Evolutionary conservation across 345 rosid species (phyloP), one percentile per base, ranked within the genome.

Genomic region (Gossypium bickii): DNA sequence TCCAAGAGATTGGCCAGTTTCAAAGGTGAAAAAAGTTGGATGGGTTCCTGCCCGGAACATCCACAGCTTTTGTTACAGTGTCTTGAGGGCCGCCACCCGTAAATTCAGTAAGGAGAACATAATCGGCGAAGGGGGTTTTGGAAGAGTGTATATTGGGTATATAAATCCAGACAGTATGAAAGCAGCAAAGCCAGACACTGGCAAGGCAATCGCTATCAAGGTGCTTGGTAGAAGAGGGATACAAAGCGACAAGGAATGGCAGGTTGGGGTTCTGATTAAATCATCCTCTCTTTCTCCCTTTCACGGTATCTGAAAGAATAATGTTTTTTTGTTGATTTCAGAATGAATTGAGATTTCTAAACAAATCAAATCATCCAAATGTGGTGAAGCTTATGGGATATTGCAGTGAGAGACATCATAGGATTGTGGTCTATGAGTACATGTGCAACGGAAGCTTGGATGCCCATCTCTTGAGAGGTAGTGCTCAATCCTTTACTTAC

Each of bases 111-210:
- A 71, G 4, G 70, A 82, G 7, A 73, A 76, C 71, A 59, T 82
- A 9, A 66, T 88, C 0, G 91, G 89, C 0, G 82, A 83, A 78
- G 91, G 91, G 4, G 88, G 91, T 29, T 88, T 84, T n/a, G 87
- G 91, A 8, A 70, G 63, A 72, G 85, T 85, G 15, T 86, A 79
- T 72, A 75, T 79, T 64, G 89, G 87, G 1, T 85, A 85, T 77
- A 76, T 85, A 52, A 77, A 81, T 76, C 72, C 47, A 29, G n/a
- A 78, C 18, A 76, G 73, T 2, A 65, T 79, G 72, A 70, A 18
- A 2, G 64, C 80, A 0, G 79, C 81, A 67, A 80, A 60, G 68
- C 68, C 62, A 12, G 65, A 75, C n/a, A 12, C 22, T 0, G 89
- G 85, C 34, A 18, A 29, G 27, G 73, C 78, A 2, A 72, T 85